Conservation (phyloP, 306 rosid species). For the Castanea mollissima region DNA sequence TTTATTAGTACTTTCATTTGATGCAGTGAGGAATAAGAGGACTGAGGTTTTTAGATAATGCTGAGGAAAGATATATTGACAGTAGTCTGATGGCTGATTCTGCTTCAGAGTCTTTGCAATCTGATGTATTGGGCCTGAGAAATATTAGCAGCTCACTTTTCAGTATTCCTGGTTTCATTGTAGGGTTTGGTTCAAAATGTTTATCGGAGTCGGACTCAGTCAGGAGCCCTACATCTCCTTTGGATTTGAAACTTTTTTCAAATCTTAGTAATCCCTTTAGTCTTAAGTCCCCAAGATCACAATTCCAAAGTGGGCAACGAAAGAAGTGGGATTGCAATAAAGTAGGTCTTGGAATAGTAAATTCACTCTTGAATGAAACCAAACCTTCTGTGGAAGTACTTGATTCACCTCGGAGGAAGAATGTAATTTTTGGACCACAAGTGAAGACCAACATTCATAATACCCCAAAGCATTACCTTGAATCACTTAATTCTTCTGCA, state of each 20-base stretch:
- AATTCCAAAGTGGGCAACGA: constrained; percentile 35
- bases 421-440: constrained; percentile 68
- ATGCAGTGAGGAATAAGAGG: constrained; percentile 39
- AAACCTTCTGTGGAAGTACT: constrained; percentile 35
- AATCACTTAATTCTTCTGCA: constrained; percentile 37
- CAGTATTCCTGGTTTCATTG: constrained; percentile 59
- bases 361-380: constrained; percentile 59
- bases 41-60: constrained; percentile 26
- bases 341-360: constrained; percentile 76
- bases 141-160: constrained; percentile 55
- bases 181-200: constrained; percentile 51
- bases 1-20: constrained; percentile 32
- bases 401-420: constrained; percentile 52
- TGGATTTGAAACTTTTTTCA: constrained; percentile 62
- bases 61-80: constrained; percentile 26
- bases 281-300: constrained; percentile 33
- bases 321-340: constrained; percentile 46
- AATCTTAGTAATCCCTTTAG: constrained; percentile 56
- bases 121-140: constrained; percentile 46
- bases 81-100: constrained; percentile 66
- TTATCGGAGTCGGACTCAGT: constrained; percentile 57
- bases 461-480: constrained; percentile 37
- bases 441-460: constrained; percentile 41
- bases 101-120: constrained; percentile 45
- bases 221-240: constrained; percentile 83